Conservation (phyloP, 768 basidiomycete species). For the Trametes meyenii region DNA sequence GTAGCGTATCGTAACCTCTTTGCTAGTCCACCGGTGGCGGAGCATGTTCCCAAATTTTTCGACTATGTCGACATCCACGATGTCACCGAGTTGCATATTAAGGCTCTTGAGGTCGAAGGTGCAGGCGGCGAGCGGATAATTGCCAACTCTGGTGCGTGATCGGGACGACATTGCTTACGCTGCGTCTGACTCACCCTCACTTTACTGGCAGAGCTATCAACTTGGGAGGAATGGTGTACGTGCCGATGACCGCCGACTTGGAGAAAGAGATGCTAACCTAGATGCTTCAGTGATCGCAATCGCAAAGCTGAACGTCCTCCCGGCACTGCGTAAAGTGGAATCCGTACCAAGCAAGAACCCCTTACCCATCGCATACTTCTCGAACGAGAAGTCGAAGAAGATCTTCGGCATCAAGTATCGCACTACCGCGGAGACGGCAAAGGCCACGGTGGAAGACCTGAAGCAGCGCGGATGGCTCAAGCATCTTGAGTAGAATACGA, state of each 20-base stretch:
- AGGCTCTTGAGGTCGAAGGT: conserved; percentile 32
- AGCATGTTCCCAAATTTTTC: neutral
- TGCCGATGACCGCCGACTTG: neutral
- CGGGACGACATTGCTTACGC: neutral
- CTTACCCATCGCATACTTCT: neutral
- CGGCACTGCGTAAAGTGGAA: conserved; percentile 14
- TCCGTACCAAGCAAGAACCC: conserved; percentile 13
- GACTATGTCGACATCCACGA: conserved; percentile 41
- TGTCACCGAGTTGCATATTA: conserved; percentile 35
- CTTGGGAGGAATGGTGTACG: conserved; percentile 25
- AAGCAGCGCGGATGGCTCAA: conserved; percentile 39
- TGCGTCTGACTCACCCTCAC: neutral
- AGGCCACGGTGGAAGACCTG: conserved; percentile 46
- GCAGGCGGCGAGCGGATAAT: conserved; percentile 46
- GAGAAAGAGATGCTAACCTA: neutral
- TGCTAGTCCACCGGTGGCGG: neutral
- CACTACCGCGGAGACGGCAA: conserved; percentile 41
- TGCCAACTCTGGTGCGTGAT: conserved; percentile 31
- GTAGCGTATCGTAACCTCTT: conserved; percentile 3
- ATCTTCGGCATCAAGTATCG: conserved; percentile 47
- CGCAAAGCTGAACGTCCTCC: conserved; percentile 12
- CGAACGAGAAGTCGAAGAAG: conserved; percentile 37
- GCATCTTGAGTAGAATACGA: conserved; percentile 1
- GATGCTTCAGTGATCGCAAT: conserved; percentile 14
- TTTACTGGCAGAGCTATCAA: conserved; percentile 7